Conservation (phyloP, 2,329 filamentous ascomycete species). For the Aschersonia sp. region DNA sequence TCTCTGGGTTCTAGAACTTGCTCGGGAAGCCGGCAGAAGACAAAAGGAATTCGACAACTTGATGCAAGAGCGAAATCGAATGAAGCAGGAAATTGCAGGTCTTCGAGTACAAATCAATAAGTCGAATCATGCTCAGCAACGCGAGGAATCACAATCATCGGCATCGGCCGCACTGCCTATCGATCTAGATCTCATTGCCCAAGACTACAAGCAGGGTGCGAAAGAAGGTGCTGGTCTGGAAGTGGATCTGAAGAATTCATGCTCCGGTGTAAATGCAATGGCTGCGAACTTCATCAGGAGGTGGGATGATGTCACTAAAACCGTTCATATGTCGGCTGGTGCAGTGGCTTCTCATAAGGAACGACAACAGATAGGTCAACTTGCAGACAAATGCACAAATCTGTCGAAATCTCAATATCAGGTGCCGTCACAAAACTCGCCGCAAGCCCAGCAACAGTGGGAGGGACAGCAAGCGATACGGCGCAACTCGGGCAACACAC, state of each 20-base stretch:
- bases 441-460: too few species aligned
- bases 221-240: constrained; percentile 19
- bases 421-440: too few species aligned
- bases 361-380: constrained; percentile 22
- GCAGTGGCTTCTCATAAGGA: constrained; percentile 32
- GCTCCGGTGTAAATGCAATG: constrained; percentile 34
- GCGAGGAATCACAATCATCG: constrained; percentile 40
- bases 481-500: too few species aligned
- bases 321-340: constrained; percentile 24
- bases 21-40: constrained; percentile 41
- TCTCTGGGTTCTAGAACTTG: constrained; percentile 47
- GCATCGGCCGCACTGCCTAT: constrained; percentile 37
- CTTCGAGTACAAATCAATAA: constrained; percentile 45
- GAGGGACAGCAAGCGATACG: too few species aligned
- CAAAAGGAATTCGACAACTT: constrained; percentile 39
- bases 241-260: constrained; percentile 32
- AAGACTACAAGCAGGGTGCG: not conserved
- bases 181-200: constrained; percentile 20
- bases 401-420: too few species aligned
- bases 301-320: constrained; percentile 47
- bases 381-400: constrained; percentile 2
- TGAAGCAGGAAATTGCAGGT: constrained; percentile 41
- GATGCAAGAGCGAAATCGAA: constrained; percentile 31
- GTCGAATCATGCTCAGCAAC: constrained; percentile 42
- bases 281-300: constrained; percentile 41